Evolutionary conservation across 352 stramenopile species (phyloP).

Genomic region (Pythium graminicola): DNA sequence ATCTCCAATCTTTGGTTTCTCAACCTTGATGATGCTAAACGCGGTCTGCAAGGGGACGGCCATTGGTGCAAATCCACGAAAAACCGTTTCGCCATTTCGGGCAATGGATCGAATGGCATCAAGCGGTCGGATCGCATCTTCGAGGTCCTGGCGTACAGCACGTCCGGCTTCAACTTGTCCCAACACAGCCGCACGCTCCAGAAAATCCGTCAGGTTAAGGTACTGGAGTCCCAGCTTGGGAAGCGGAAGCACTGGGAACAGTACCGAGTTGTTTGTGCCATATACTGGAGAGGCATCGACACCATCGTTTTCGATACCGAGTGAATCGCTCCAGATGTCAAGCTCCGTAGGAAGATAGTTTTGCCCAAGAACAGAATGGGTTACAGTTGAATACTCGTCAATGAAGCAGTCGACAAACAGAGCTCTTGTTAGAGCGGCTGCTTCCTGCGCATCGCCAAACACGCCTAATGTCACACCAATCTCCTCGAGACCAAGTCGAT

Average conservation of each 20-base stretch:
- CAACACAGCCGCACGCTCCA: slow-evolving; percentile 90
- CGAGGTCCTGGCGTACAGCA: slow-evolving; percentile 79
- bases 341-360: slow-evolving; percentile 85
- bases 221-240: slow-evolving; percentile 96
- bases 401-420: slow-evolving; percentile 51
- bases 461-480: slow-evolving; percentile 47
- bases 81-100: slow-evolving; percentile 39
- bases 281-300: slow-evolving; percentile 22
- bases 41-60: slow-evolving; percentile 33
- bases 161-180: slow-evolving; percentile 86
- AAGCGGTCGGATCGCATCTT: slow-evolving; percentile 77
- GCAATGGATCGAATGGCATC: slow-evolving; percentile 40
- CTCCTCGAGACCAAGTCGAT: slow-evolving; percentile 27
- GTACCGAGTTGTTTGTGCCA: slow-evolving; percentile 28
- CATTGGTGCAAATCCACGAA: slow-evolving; percentile 42
- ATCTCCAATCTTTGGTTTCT: slow-evolving; percentile 88
- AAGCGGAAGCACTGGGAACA: slow-evolving; percentile 71
- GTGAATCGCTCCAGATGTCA: slow-evolving; percentile 80
- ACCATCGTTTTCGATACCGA: slow-evolving; percentile 18
- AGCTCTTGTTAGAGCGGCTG: slow-evolving; percentile 23
- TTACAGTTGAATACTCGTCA: slow-evolving; percentile 39
- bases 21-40: slow-evolving; percentile 74
- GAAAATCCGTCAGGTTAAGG: slow-evolving; percentile 92
- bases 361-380: too few relatives aligned
- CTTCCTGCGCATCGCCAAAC: slow-evolving; percentile 32